phyloP scores from a whole-genome alignment of 768 basidiomycete genomes.

The Pleurotus ostreatus region DNA sequence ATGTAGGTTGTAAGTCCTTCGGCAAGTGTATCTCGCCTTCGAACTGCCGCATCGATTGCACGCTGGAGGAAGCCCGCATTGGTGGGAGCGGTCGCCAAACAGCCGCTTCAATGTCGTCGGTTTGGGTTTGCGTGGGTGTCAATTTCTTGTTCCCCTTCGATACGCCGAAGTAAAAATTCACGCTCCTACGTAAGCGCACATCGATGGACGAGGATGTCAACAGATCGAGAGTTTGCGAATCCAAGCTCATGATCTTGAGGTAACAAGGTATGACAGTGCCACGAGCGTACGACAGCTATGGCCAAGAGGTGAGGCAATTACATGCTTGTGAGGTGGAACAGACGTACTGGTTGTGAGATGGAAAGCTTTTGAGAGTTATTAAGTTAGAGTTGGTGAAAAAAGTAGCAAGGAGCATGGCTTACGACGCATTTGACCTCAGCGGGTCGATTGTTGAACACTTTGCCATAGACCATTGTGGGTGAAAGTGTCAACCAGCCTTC shows the following conservation, averaged over 20 bases:
- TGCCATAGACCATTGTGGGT: slow-evolving; percentile 6
- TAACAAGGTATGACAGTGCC: slow-evolving; percentile 23
- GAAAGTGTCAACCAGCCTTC: slow-evolving; percentile 16
- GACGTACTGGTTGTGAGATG: slow-evolving; percentile 20
- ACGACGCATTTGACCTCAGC: neutral
- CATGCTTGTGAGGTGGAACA: no score
- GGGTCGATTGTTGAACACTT: slow-evolving; percentile 4
- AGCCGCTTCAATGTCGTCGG: neutral
- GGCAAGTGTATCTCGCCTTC: slow-evolving; percentile 30
- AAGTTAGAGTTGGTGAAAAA: neutral
- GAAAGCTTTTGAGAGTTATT: slow-evolving; percentile 14
- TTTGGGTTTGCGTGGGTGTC: neutral
- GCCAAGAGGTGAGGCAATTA: no score
- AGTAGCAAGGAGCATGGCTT: neutral
- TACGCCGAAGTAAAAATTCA: slow-evolving; percentile 10
- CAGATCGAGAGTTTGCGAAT: slow-evolving; percentile 13
- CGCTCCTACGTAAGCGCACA: slow-evolving; percentile 12
- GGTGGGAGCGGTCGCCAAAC: neutral
- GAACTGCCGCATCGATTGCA: slow-evolving; percentile 15
- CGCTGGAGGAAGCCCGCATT: neutral
- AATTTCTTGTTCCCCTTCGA: neutral
- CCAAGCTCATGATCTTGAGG: slow-evolving; percentile 14
- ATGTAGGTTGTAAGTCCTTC: slow-evolving; percentile 25
- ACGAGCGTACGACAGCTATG: slow-evolving; percentile 20
- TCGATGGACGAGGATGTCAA: slow-evolving; percentile 11